phyloP scores from a whole-genome alignment of 306 rosid species.

The Betula pendula region DNA sequence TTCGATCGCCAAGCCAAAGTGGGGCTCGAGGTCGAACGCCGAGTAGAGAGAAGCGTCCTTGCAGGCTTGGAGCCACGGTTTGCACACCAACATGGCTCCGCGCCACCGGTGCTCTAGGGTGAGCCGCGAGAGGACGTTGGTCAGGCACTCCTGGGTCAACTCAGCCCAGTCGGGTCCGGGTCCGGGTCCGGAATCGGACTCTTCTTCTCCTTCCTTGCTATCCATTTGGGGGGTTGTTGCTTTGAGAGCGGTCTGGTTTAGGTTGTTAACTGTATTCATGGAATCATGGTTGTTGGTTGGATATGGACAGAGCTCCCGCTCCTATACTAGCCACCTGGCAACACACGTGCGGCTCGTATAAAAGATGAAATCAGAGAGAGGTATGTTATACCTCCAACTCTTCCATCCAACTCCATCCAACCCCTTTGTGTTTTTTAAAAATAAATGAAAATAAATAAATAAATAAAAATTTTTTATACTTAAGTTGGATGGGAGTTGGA shows the following conservation, averaged over 20 bases:
- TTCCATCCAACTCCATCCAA: no score
- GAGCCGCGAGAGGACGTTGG: slow-evolving; percentile 72
- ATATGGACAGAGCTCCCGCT: neutral
- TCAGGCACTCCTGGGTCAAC: slow-evolving; percentile 73
- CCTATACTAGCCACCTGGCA: neutral
- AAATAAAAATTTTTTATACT: no score
- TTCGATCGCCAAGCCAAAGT: slow-evolving; percentile 45
- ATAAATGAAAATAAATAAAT: no score
- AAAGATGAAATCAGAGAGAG: no score
- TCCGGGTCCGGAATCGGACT: slow-evolving; percentile 22
- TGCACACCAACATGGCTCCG: slow-evolving; percentile 71
- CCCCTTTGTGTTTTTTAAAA: no score
- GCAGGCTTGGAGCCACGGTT: slow-evolving; percentile 69
- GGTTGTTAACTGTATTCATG: neutral
- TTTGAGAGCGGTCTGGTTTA: neutral
- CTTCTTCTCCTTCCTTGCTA: slow-evolving; percentile 7
- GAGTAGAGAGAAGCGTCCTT: slow-evolving; percentile 65
- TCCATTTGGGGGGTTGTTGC: slow-evolving; percentile 22
- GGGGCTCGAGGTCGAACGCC: slow-evolving; percentile 61
- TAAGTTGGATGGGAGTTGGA: no score
- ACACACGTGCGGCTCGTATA: no score
- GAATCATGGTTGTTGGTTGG: neutral
- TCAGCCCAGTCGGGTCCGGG: slow-evolving; percentile 56
- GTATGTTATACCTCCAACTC: no score
- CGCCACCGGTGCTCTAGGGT: slow-evolving; percentile 67